Conservation (phyloP, 768 basidiomycete species). For the Tylopilus sp. region DNA sequence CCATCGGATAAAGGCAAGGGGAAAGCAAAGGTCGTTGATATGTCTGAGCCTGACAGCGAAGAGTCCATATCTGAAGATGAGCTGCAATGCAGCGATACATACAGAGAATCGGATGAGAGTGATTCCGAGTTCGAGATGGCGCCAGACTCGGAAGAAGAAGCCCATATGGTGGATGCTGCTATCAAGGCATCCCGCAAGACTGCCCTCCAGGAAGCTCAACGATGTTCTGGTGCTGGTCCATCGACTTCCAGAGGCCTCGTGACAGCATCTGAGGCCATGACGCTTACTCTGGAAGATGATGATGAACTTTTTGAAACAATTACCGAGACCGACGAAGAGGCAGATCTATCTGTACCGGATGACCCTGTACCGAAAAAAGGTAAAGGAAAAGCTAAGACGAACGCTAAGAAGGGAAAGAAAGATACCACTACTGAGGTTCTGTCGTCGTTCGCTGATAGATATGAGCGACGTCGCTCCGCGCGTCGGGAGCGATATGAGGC, state of each 20-base stretch:
- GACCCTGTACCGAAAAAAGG: conserved; percentile 26
- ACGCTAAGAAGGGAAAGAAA: conserved; percentile 15
- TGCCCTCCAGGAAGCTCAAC: conserved; percentile 25
- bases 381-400: conserved; percentile 33
- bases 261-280: conserved; percentile 27
- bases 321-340: conserved; percentile 2
- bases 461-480: conserved; percentile 13
- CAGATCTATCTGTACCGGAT: conserved; percentile 9
- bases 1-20: conserved; percentile 25
- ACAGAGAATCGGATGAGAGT: conserved; percentile 49
- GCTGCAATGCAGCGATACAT: conserved; percentile 38
- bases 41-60: conserved; percentile 31
- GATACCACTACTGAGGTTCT: background rate
- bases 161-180: conserved; percentile 54
- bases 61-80: conserved; percentile 34
- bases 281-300: conserved; percentile 5
- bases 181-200: conserved; percentile 51
- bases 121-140: conserved; percentile 58
- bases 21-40: conserved; percentile 23
- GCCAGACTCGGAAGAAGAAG: conserved; percentile 36
- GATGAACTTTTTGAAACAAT: conserved; percentile 8
- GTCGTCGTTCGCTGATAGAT: conserved; percentile 10
- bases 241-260: conserved; percentile 41
- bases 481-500: conserved; percentile 26
- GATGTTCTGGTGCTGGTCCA: conserved; percentile 31